These are phyloP conservation scores for Yamadazyma pseudoaaseri DNA, from an alignment of 1,139 yeast species.

Conservation along the genomic window DNA sequence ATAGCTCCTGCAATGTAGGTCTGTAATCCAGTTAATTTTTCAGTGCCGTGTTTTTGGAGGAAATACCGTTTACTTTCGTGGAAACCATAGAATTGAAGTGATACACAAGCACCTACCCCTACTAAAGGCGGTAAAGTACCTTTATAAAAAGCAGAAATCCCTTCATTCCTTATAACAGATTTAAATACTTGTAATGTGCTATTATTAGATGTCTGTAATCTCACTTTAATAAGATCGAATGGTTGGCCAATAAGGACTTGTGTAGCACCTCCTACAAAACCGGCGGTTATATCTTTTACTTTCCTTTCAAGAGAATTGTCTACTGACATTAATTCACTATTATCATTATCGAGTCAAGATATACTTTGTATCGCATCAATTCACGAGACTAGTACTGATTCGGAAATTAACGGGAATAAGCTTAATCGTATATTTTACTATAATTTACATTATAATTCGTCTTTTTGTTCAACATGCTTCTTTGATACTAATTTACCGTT, in stretches of 20 bases:
- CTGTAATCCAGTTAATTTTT: slow-evolving; percentile 51
- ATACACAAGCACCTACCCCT: slow-evolving; percentile 73
- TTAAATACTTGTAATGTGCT: slow-evolving; percentile 49
- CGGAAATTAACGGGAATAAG: slow-evolving; percentile 1
- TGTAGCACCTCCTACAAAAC: slow-evolving; percentile 55
- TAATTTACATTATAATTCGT: slow-evolving; percentile 1
- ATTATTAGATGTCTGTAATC: slow-evolving; percentile 53
- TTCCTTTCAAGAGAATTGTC: slow-evolving; percentile 58
- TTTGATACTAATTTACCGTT: not conserved
- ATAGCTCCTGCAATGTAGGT: slow-evolving; percentile 71
- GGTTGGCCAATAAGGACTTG: slow-evolving; percentile 79
- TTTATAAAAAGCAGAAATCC: slow-evolving; percentile 59
- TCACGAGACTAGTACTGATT: slow-evolving; percentile 6
- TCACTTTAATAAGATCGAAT: slow-evolving; percentile 65
- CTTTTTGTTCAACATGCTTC: not conserved
- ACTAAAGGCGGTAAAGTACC: slow-evolving; percentile 47
- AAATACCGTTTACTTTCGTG: slow-evolving; percentile 72
- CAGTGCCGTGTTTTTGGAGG: slow-evolving; percentile 22
- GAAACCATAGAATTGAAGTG: slow-evolving; percentile 73
- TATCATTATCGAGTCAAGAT: no score
- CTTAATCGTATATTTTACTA: not conserved
- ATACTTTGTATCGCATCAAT: slow-evolving; percentile 7
- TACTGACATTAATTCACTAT: slow-evolving; percentile 19
- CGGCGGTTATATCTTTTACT: slow-evolving; percentile 57
- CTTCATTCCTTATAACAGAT: slow-evolving; percentile 59